These are phyloP conservation scores for Chaetomiaceae sp. DNA, from an alignment of 2,329 filamentous ascomycete genomes.

Conservation along the genomic window DNA sequence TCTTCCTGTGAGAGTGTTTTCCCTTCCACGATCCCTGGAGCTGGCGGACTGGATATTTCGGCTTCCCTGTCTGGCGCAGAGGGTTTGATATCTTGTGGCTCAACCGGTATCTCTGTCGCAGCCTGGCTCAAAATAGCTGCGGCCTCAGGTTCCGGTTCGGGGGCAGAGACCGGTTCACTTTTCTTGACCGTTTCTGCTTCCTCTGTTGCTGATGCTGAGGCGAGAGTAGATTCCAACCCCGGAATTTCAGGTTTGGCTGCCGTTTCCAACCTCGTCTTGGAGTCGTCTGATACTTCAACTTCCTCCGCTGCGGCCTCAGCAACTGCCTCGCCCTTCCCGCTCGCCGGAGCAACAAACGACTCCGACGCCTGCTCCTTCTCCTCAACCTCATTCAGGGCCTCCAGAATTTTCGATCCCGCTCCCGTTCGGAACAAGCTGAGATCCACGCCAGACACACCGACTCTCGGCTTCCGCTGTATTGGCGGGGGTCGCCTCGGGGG, in stretches of 20 bases:
- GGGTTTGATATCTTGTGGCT: neutral
- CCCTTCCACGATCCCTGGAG: neutral
- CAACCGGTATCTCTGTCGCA: too few relatives aligned
- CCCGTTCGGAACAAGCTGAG: slow-evolving; percentile 47
- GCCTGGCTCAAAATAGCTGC: neutral
- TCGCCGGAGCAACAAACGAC: neutral
- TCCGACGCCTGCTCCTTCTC: slow-evolving; percentile 1
- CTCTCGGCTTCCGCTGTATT: neutral
- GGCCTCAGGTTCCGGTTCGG: neutral
- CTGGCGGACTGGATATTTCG: neutral
- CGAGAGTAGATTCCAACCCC: neutral
- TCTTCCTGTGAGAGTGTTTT: slow-evolving; percentile 27
- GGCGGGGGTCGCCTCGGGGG: slow-evolving; percentile 12
- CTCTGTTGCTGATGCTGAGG: neutral
- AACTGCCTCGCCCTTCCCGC: neutral
- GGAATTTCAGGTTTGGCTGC: neutral
- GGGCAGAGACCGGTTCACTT: neutral
- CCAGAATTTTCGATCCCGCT: slow-evolving; percentile 42
- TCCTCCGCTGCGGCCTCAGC: neutral
- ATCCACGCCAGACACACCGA: slow-evolving; percentile 34
- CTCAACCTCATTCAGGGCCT: slow-evolving; percentile 24
- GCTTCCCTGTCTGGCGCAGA: neutral
- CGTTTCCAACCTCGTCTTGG: neutral
- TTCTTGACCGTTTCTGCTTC: neutral
- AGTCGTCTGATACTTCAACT: neutral